Conservation (phyloP, 1,139 yeast species). For the Saccharomycopsis crataegensis region DNA sequence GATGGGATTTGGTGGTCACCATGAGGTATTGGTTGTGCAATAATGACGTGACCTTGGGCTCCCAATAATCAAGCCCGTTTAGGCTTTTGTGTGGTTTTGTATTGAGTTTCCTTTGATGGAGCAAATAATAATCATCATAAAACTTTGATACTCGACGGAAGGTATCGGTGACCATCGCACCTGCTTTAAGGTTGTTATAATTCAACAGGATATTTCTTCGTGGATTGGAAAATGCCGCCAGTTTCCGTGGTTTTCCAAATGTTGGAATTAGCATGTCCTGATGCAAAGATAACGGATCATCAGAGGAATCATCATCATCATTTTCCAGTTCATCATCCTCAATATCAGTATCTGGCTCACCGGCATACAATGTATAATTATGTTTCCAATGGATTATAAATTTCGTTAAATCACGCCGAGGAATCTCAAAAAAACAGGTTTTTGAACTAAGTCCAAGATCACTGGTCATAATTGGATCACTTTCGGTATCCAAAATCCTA, state of each 20-base stretch:
- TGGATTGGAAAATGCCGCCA: neutral
- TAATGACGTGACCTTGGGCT: neutral
- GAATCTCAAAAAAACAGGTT: neutral
- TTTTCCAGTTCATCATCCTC: neutral
- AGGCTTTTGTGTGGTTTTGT: neutral
- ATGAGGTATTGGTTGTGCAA: slow-evolving; percentile 25
- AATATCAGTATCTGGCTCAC: neutral
- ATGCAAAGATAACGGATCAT: too few species aligned
- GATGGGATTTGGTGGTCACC: slow-evolving; percentile 37
- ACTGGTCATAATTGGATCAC: slow-evolving; percentile 35
- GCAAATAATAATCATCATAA: slow-evolving; percentile 2
- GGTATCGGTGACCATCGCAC: neutral
- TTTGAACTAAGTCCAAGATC: slow-evolving; percentile 40
- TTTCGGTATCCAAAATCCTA: slow-evolving; percentile 30
- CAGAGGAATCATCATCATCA: neutral
- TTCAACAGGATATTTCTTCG: neutral
- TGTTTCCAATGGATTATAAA: neutral
- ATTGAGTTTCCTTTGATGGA: neutral
- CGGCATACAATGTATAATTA: neutral
- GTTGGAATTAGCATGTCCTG: too few species aligned
- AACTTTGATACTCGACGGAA: slow-evolving; percentile 1
- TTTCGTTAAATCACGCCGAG: neutral
- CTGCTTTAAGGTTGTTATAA: neutral
- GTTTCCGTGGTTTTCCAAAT: too few species aligned
- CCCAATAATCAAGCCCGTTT: slow-evolving; percentile 2